These are phyloP conservation scores for Trichoderma lentiforme DNA, from an alignment of 2,329 filamentous ascomycete genomes.

Conservation along the genomic window DNA sequence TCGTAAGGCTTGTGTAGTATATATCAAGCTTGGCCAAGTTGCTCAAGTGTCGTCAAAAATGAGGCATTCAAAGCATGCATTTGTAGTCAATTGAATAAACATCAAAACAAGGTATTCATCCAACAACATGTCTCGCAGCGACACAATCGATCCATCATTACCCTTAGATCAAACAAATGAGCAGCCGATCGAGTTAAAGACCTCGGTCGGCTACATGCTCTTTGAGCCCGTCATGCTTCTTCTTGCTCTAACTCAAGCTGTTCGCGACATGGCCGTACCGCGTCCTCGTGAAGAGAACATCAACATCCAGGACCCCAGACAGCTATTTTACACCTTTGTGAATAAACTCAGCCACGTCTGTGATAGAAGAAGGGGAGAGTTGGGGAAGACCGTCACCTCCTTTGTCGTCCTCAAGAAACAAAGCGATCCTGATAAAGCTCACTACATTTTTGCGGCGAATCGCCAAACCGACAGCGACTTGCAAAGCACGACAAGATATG, in stretches of 20 bases:
- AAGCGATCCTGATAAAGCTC: neutral
- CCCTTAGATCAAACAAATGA: neutral
- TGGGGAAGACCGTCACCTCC: neutral
- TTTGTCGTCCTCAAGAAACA: neutral
- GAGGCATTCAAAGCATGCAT: neutral
- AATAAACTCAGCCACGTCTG: neutral
- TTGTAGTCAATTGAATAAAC: neutral
- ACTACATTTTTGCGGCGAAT: neutral
- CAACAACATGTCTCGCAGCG: neutral
- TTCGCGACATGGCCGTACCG: neutral
- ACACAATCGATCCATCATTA: neutral
- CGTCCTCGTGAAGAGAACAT: neutral
- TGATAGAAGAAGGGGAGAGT: neutral
- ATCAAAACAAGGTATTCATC: neutral
- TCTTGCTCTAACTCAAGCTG: neutral
- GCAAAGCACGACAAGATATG: neutral
- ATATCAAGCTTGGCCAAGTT: neutral
- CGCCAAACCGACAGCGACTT: neutral
- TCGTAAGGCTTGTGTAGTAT: neutral
- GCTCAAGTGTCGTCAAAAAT: neutral
- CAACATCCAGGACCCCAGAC: neutral
- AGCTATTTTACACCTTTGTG: neutral
- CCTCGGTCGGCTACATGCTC: no score
- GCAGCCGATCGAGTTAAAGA: neutral
- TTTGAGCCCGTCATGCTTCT: neutral